Evolutionary conservation across 2,329 filamentous ascomycete genomes (phyloP).

Genomic region (Cercospora citrullina): DNA sequence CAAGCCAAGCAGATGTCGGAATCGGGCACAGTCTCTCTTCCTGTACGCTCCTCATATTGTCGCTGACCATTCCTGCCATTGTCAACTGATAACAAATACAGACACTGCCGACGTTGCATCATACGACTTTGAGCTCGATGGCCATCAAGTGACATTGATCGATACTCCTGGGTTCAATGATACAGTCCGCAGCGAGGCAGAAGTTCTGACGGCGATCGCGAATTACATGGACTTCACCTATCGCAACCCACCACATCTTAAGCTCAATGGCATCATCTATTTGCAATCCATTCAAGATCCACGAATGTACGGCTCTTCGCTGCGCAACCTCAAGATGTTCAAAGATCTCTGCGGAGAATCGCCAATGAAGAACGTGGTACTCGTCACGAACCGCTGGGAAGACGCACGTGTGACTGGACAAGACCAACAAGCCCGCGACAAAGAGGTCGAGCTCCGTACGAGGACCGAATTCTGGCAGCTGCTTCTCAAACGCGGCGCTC

Average conservation of each 20-base stretch:
- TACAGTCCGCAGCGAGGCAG: conserved; percentile 46
- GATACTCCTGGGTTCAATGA: conserved; percentile 55
- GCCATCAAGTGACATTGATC: conserved; percentile 34
- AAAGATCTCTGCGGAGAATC: conserved; percentile 47
- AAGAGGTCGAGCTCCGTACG: not conserved
- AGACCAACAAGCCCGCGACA: not conserved
- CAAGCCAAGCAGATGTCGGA: not conserved
- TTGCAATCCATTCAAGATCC: conserved; percentile 48
- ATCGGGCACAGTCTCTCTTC: not conserved
- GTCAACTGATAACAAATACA: not conserved
- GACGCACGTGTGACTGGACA: not conserved
- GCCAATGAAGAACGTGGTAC: conserved; percentile 43
- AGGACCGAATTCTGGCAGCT: not conserved
- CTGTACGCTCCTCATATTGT: not conserved
- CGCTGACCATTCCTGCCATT: not conserved
- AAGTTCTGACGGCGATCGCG: conserved; percentile 49
- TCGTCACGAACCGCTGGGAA: conserved; percentile 42
- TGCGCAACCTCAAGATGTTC: conserved; percentile 49
- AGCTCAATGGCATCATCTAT: conserved; percentile 47
- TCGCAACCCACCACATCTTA: not conserved
- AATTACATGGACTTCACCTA: conserved; percentile 6
- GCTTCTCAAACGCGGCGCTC: not conserved
- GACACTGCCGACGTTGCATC: conserved; percentile 28
- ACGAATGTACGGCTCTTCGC: conserved; percentile 44
- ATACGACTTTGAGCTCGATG: not conserved